Evolutionary conservation across 2,329 filamentous ascomycete species (phyloP).

Genomic region (Pyrenophora tritici-repentis): DNA sequence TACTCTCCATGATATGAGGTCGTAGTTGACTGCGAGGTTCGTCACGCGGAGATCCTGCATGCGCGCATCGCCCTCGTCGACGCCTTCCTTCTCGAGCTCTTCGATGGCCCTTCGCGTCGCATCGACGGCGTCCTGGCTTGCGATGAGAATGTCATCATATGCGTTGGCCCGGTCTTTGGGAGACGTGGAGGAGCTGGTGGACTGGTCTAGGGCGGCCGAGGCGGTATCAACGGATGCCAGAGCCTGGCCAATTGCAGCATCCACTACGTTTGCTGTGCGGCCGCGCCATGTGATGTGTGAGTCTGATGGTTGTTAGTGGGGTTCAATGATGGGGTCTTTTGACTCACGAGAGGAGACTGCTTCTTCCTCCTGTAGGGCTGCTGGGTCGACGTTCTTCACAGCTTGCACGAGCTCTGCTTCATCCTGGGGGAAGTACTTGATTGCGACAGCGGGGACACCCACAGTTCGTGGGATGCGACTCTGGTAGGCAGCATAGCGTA

Average conservation of each 20-base stretch:
- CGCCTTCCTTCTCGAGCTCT: slow-evolving; percentile 80
- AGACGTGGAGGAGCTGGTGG: slow-evolving; percentile 48
- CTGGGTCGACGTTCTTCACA: slow-evolving; percentile 70
- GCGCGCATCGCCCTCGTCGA: slow-evolving; percentile 79
- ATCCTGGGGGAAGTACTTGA: slow-evolving; percentile 74
- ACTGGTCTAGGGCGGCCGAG: slow-evolving; percentile 57
- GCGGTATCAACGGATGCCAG: slow-evolving; percentile 70
- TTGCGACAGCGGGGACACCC: slow-evolving; percentile 77
- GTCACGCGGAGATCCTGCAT: slow-evolving; percentile 95
- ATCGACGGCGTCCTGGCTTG: slow-evolving; percentile 92
- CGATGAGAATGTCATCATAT: slow-evolving; percentile 88
- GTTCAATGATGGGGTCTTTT: background rate
- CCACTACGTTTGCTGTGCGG: slow-evolving; percentile 84
- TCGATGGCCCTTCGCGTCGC: slow-evolving; percentile 92
- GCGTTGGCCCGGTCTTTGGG: slow-evolving; percentile 76
- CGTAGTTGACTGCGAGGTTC: slow-evolving; percentile 90
- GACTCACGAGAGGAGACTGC: slow-evolving; percentile 56
- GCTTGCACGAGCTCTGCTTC: slow-evolving; percentile 66
- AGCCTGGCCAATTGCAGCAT: slow-evolving; percentile 86
- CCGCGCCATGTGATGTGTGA: slow-evolving; percentile 81
- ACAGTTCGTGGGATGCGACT: slow-evolving; percentile 84
- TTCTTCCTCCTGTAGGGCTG: slow-evolving; percentile 55
- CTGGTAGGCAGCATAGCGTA: slow-evolving; percentile 93
- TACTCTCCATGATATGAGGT: slow-evolving; percentile 91
- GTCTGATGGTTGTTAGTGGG: slow-evolving; percentile 37